Conservation (phyloP, 306 rosid species). For the Senna tora region DNA sequence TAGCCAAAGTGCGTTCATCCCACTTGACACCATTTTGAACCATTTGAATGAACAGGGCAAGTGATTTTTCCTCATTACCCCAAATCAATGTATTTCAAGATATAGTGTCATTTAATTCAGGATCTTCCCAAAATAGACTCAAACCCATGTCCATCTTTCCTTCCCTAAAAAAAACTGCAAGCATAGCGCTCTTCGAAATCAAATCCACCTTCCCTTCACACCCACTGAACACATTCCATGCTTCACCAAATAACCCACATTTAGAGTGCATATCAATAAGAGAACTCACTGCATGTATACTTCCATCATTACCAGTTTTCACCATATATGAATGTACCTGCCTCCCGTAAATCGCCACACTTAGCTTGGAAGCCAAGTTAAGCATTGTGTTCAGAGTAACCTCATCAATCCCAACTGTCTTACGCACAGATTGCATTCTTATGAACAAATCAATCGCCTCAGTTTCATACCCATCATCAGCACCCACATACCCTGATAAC, state of each 20-base stretch:
- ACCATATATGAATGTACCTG: constrained; percentile 80
- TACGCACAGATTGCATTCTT: constrained; percentile 56
- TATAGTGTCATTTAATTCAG: constrained; percentile 54
- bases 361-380: constrained; percentile 62
- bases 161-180: constrained; percentile 83
- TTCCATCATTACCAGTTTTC: constrained; percentile 64
- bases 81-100: constrained; percentile 87
- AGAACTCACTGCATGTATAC: constrained; percentile 61
- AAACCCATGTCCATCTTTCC: constrained; percentile 65
- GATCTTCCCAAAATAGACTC: constrained; percentile 53
- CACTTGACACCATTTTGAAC: constrained; percentile 48
- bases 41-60: constrained; percentile 60
- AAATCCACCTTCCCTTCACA: constrained; percentile 50
- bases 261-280: constrained; percentile 81
- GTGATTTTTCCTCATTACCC: constrained; percentile 59
- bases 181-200: constrained; percentile 77
- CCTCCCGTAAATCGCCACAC: constrained; percentile 52
- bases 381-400: constrained; percentile 66
- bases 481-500: constrained; percentile 59
- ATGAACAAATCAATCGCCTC: constrained; percentile 62
- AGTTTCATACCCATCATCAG: constrained; percentile 55
- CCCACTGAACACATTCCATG: constrained; percentile 46
- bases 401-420: constrained; percentile 58
- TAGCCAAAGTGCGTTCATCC: constrained; percentile 71
- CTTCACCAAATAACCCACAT: constrained; percentile 66